Conservation (phyloP, 148 eudicot species). For the Silene uniflora region DNA sequence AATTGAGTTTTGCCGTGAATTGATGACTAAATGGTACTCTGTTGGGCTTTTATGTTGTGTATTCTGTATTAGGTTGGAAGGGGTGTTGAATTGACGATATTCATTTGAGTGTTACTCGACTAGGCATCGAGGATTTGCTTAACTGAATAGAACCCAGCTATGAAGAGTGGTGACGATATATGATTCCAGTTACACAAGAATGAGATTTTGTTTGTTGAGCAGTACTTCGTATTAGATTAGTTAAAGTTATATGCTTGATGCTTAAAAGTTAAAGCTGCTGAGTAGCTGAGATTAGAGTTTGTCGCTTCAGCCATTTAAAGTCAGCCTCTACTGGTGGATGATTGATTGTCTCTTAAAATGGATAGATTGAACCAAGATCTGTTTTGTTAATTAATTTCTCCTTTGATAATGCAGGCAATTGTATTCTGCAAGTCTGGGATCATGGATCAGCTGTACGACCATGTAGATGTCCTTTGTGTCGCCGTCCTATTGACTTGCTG, state of each 20-base stretch:
- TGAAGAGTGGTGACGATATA: no score
- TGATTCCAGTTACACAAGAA: background rate
- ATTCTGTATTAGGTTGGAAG: no score
- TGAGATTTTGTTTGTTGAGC: background rate
- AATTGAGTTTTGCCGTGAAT: no score
- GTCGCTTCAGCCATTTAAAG: background rate
- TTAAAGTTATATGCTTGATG: no score
- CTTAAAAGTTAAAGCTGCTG: no score
- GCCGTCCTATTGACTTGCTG: conserved; percentile 73
- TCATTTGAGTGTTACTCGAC: background rate
- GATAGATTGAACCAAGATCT: background rate
- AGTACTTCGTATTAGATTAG: no score
- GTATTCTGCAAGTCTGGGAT: conserved; percentile 83
- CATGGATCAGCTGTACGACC: conserved; percentile 71
- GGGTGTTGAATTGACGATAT: background rate
- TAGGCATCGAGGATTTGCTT: background rate
- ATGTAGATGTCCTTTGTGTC: conserved; percentile 85
- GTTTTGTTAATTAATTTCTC: background rate
- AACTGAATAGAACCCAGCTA: background rate
- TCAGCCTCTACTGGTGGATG: background rate
- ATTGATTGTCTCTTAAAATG: background rate
- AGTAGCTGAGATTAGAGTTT: background rate
- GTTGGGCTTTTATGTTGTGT: background rate
- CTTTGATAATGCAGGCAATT: conserved; percentile 42
- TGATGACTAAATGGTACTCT: background rate